phyloP scores from a whole-genome alignment of 2,329 filamentous ascomycete genomes.

The Fonsecaea pedrosoi region DNA sequence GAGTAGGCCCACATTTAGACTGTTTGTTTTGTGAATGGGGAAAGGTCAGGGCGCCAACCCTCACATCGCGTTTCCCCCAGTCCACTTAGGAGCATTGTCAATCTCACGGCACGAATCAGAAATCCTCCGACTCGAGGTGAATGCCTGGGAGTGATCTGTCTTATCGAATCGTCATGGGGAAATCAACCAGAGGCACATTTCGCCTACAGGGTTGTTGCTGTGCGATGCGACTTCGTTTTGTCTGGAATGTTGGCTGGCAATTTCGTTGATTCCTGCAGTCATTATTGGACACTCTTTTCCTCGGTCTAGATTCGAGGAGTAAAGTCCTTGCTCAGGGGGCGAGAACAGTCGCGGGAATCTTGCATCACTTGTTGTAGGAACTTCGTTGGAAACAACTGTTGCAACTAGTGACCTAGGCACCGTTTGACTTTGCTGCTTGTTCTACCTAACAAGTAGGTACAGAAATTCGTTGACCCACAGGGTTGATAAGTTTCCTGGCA shows the following conservation, averaged over 20 bases:
- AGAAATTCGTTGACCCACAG: conserved; percentile 8
- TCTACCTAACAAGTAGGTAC: neutral
- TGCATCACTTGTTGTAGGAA: neutral
- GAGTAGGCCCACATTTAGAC: conserved; percentile 18
- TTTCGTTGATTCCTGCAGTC: conserved; percentile 21
- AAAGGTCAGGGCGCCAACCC: conserved; percentile 29
- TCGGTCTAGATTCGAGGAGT: conserved; percentile 1
- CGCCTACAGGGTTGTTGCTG: conserved; percentile 19
- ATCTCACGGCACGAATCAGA: conserved; percentile 34
- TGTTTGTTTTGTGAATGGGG: conserved; percentile 35
- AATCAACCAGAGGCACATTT: conserved; percentile 16
- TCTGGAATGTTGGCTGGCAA: conserved; percentile 36
- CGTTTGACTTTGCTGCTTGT: conserved; percentile 20
- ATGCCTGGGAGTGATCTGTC: conserved; percentile 15
- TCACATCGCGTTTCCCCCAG: conserved; percentile 25
- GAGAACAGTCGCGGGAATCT: conserved; percentile 21
- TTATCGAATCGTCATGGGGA: conserved; percentile 28
- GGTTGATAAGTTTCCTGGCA: conserved; percentile 1
- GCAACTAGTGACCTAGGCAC: neutral
- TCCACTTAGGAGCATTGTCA: conserved; percentile 27
- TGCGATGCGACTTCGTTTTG: conserved; percentile 19
- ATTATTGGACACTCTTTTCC: neutral
- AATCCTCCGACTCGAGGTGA: conserved; percentile 31
- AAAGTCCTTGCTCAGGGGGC: conserved; percentile 25
- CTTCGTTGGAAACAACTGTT: neutral